Evolutionary conservation across 768 basidiomycete species (phyloP).

Genomic region (Podaxis rugospora): DNA sequence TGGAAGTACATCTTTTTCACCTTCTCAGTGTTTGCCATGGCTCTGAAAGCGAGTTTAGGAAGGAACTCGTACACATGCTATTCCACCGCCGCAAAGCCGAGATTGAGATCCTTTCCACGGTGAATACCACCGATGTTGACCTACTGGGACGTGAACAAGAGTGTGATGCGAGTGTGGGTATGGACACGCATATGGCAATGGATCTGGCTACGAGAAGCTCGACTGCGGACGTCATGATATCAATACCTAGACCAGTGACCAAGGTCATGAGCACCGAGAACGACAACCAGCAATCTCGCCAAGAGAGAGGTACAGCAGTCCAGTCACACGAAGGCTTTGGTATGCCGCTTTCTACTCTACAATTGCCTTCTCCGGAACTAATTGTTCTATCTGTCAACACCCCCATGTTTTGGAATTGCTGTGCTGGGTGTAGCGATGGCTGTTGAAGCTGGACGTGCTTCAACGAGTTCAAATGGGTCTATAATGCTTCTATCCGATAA

Average conservation of each 20-base stretch:
- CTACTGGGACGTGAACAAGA: not conserved
- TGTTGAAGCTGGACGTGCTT: no score
- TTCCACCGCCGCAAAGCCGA: slow-evolving; percentile 87
- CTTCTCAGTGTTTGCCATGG: not conserved
- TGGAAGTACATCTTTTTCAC: slow-evolving; percentile 53
- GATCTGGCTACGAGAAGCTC: not conserved
- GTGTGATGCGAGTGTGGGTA: not conserved
- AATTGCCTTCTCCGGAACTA: not conserved
- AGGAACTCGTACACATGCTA: slow-evolving; percentile 78
- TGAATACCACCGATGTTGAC: not conserved
- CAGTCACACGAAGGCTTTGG: not conserved
- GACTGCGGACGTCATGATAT: not conserved
- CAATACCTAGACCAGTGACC: not conserved
- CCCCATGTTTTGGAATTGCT: not conserved
- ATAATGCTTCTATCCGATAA: no score
- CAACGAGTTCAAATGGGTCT: no score
- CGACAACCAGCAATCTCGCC: not conserved
- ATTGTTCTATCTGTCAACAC: not conserved
- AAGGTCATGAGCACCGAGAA: not conserved
- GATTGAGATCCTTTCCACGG: slow-evolving; percentile 63
- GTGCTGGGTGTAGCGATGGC: not conserved
- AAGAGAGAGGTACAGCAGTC: not conserved
- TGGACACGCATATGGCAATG: not conserved
- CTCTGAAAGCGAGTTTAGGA: slow-evolving; percentile 36
- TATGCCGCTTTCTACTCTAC: not conserved